A percentile compares a stretch with the other conserved stretches of the same genome.
phyloP scores from a whole-genome alignment of 1,284 basidiomycete species.

The Fomitopsis betulina region DNA sequence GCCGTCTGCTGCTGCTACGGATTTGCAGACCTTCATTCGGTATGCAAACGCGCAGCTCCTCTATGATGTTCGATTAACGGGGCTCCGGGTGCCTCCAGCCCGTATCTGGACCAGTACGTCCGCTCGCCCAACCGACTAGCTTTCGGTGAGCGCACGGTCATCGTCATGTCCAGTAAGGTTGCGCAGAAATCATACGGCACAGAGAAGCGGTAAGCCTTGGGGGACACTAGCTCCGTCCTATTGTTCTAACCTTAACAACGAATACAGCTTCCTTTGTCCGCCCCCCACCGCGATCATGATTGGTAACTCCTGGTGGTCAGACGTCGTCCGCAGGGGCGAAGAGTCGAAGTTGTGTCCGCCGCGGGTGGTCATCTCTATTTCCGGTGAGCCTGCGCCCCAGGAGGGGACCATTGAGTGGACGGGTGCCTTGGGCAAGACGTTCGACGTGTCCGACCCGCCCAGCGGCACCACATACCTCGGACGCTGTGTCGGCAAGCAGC shows the following conservation, averaged over 20 bases:
- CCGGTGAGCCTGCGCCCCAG: slow-evolving; percentile 82
- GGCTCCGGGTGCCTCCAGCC: slow-evolving; percentile 36
- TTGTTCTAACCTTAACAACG: slow-evolving; percentile 5
- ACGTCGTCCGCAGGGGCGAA: slow-evolving; percentile 65
- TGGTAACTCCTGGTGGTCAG: slow-evolving; percentile 93
- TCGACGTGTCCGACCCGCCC: slow-evolving; percentile 78
- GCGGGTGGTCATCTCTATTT: slow-evolving; percentile 84
- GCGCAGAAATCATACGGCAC: slow-evolving; percentile 97
- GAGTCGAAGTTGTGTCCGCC: slow-evolving; percentile 76
- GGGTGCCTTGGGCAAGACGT: slow-evolving; percentile 73
- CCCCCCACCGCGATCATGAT: slow-evolving; percentile 94
- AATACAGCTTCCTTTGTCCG: slow-evolving; percentile 83
- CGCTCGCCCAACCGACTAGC: slow-evolving; percentile 82
- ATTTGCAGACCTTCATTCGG: slow-evolving; percentile 79
- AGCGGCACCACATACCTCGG: slow-evolving; percentile 80
- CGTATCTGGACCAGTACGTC: slow-evolving; percentile 81
- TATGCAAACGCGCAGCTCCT: slow-evolving; percentile 29
- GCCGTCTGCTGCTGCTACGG: slow-evolving; percentile 46
- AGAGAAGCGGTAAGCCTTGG: slow-evolving; percentile 75
- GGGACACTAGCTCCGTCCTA: not conserved
- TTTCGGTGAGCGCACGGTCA: slow-evolving; percentile 89
- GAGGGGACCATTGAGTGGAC: slow-evolving; percentile 85
- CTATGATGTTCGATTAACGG: slow-evolving; percentile 14
- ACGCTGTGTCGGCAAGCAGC: slow-evolving; percentile 85
- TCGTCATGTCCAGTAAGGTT: slow-evolving; percentile 95